phyloP scores from a whole-genome alignment of 768 basidiomycete species.

The Lactarius hatsudake region DNA sequence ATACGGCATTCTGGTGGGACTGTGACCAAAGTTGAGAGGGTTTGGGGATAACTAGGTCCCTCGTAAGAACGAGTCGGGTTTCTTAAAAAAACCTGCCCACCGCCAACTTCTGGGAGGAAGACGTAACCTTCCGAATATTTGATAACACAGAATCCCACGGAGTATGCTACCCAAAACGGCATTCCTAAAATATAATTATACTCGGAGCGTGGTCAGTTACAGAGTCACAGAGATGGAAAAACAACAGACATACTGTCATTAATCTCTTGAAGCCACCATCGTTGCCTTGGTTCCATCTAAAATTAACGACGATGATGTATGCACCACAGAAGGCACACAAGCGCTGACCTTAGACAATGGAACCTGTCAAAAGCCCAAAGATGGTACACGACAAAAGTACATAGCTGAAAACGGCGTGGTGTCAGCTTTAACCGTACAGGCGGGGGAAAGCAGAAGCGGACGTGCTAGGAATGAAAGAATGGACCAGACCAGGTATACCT shows the following conservation, averaged over 20 bases:
- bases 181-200: slow-evolving; percentile 67
- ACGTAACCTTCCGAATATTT: slow-evolving; percentile 71
- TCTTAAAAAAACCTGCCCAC: slow-evolving; percentile 40
- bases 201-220: slow-evolving; percentile 35
- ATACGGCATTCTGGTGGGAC: slow-evolving; percentile 45
- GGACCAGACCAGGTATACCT: slow-evolving; percentile 61
- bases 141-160: slow-evolving; percentile 62
- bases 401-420: slow-evolving; percentile 41
- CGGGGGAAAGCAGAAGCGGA: slow-evolving; percentile 8
- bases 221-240: background rate
- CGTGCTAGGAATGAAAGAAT: slow-evolving; percentile 51
- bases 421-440: background rate
- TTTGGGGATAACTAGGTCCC: slow-evolving; percentile 54
- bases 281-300: slow-evolving; percentile 66
- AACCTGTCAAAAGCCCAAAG: slow-evolving; percentile 79
- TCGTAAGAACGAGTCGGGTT: background rate
- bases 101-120: slow-evolving; percentile 42
- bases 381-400: slow-evolving; percentile 62
- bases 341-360: slow-evolving; percentile 59
- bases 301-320: background rate
- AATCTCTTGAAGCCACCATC: slow-evolving; percentile 78
- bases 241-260: slow-evolving; percentile 64
- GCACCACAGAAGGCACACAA: background rate
- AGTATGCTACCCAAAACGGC: slow-evolving; percentile 56
- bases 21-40: slow-evolving; percentile 59